Conservation (phyloP, 176 grass and related monocot species). For the Rhynchospora pubera region DNA sequence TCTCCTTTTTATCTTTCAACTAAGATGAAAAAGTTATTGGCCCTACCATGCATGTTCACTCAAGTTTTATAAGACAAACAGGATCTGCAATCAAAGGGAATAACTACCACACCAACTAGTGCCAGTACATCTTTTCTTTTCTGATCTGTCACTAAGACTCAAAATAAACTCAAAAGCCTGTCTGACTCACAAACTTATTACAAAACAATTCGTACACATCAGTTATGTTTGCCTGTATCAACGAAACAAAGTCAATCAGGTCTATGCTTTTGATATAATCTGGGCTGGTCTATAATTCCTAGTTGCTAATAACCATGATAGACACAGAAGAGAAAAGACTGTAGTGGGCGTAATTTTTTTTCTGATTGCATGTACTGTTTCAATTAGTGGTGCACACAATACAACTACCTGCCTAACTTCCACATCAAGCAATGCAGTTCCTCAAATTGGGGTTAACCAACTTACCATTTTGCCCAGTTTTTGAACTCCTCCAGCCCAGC, state of each 20-base stretch:
- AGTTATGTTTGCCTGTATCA: neutral
- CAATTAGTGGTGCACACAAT: neutral
- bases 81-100: neutral
- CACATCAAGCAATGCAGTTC: neutral
- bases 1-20: neutral
- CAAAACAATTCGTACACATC: neutral
- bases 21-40: neutral
- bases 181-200: neutral
- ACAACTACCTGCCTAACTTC: neutral
- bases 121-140: neutral
- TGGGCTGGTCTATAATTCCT: neutral
- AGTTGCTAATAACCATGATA: neutral
- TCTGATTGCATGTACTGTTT: neutral
- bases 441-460: neutral
- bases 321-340: neutral
- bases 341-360: neutral
- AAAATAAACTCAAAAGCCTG: neutral
- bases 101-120: neutral
- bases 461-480: slow-evolving; percentile 47
- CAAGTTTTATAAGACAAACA: neutral
- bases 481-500: slow-evolving; percentile 59
- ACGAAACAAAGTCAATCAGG: neutral
- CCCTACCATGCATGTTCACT: neutral
- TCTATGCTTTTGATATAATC: neutral
- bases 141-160: neutral